Base-by-base conservation (phyloP, 2,329 filamentous ascomycete genomes). In the Aspergillus ustus region DNA sequence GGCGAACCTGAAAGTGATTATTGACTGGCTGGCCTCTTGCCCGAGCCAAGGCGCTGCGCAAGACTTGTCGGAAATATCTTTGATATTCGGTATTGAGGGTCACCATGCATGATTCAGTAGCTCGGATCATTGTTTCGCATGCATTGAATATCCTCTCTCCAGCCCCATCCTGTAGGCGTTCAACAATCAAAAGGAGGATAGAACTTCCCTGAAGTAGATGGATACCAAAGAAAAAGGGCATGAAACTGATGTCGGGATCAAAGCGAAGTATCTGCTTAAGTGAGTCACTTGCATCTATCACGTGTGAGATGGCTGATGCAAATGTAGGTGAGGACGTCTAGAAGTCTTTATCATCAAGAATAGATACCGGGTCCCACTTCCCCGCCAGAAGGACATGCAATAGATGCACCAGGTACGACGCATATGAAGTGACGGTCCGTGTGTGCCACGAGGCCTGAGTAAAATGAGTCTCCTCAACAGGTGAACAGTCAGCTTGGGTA, bases 211-310 rank as follows among this genome's bases (percentile, higher is more conserved):
- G 93, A 5, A 97, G 82, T 2, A 97, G 83, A 74, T 97, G 97
- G 64, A 97, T 94, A 61, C 93, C 93, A 67, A 96, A 97, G 81
- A 97, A 97, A 81, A 96, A 97, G 1, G 93, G 93, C 92, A 97
- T 97, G 77, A 96, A 96, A 76, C 94, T 93, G 53, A 97, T 83
- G 60, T 95, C 92, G 0, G 93, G 92, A 72, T 97, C 93, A 73
- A 91, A 92, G 69, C 96, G 92, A 48, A 97, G 87, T 57, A 97
- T 95, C 70, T 92, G 89, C 73, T 87, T 88, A 67, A 96, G 91
- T 13, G 93, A 92, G 77, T 96, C 92, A 4, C 93, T 93, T 0
- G 93, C 93, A 15, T 91, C 90, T 4, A 97, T 91, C 11, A 93
- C 93, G 73, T 97, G 93, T 4, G 90, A 88, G 1, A 93, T 96